Percentiles rank a stretch among this genome's conserved stretches.
phyloP scores from a whole-genome alignment of 768 basidiomycete genomes.

The Lanmaoa pseudosensibilis region DNA sequence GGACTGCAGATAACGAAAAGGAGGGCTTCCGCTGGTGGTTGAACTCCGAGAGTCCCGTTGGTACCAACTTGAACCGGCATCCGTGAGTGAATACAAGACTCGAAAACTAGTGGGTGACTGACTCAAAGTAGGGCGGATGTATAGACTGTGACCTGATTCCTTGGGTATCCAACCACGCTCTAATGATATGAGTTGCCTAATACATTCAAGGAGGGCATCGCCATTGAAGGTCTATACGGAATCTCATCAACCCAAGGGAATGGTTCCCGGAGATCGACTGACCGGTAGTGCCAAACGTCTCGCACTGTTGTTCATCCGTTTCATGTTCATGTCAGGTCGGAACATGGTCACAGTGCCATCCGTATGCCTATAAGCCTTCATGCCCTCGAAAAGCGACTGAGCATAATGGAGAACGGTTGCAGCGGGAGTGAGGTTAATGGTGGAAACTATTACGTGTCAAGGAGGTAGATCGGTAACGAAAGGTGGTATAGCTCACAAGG shows the following conservation, averaged over 20 bases:
- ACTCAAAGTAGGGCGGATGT: slow-evolving; percentile 82
- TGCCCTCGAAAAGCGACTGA: slow-evolving; percentile 86
- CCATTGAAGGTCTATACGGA: slow-evolving; percentile 69
- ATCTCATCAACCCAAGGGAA: slow-evolving; percentile 5
- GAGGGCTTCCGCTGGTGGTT: slow-evolving; percentile 65
- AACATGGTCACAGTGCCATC: slow-evolving; percentile 79
- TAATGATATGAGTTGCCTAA: slow-evolving; percentile 81
- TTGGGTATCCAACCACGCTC: slow-evolving; percentile 93
- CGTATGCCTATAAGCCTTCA: slow-evolving; percentile 87
- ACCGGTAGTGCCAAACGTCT: slow-evolving; percentile 75
- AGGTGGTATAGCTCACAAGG: slow-evolving; percentile 59
- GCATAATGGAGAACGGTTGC: slow-evolving; percentile 91
- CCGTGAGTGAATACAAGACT: slow-evolving; percentile 3
- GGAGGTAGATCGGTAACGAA: background rate
- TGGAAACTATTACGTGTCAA: slow-evolving; percentile 19
- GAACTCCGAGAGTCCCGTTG: slow-evolving; percentile 45
- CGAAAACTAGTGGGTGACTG: slow-evolving; percentile 7
- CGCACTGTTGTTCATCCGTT: slow-evolving; percentile 88
- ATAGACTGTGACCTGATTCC: slow-evolving; percentile 85
- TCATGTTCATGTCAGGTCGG: slow-evolving; percentile 97
- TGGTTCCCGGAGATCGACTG: slow-evolving; percentile 22
- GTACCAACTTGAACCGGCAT: slow-evolving; percentile 65
- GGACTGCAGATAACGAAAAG: slow-evolving; percentile 64
- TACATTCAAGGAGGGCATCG: slow-evolving; percentile 68
- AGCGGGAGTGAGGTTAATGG: slow-evolving; percentile 29